A percentile compares a stretch with the other conserved stretches of the same genome.
phyloP scores from a whole-genome alignment of 352 stramenopile genomes.

The Phytophthora citrophthora region DNA sequence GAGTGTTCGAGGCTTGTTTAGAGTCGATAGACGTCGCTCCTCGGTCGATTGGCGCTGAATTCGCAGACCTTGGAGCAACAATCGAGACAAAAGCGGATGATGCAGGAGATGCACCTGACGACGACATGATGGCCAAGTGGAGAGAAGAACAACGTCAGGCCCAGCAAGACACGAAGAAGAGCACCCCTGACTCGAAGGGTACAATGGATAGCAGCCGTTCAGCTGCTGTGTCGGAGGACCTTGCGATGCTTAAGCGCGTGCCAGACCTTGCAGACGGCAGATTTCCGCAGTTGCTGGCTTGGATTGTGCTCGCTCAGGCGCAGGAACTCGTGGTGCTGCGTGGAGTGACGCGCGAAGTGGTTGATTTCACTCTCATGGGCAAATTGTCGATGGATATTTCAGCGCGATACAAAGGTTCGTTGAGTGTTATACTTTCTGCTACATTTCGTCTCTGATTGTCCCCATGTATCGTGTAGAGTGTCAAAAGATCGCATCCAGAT shows the following conservation, averaged over 20 bases:
- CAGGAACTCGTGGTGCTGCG: slow-evolving; percentile 74
- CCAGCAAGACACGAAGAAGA: slow-evolving; percentile 10
- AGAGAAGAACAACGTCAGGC: slow-evolving; percentile 51
- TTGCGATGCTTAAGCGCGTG: slow-evolving; percentile 52
- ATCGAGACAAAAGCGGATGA: slow-evolving; percentile 5
- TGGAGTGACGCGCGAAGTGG: slow-evolving; percentile 59
- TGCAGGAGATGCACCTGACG: slow-evolving; percentile 19
- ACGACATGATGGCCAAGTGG: slow-evolving; percentile 64
- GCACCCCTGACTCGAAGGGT: slow-evolving; percentile 1
- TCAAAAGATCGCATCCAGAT: slow-evolving; percentile 32
- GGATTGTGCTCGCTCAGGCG: slow-evolving; percentile 65
- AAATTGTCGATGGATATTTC: slow-evolving; percentile 69
- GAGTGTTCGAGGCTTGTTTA: slow-evolving; percentile 61
- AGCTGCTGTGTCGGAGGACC: slow-evolving; percentile 18
- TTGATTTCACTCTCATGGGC: slow-evolving; percentile 73
- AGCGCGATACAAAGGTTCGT: slow-evolving; percentile 50
- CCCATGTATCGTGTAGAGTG: slow-evolving; percentile 25
- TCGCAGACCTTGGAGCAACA: slow-evolving; percentile 38
- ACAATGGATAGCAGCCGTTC: background rate
- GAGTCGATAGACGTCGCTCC: slow-evolving; percentile 43
- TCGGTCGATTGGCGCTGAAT: slow-evolving; percentile 37
- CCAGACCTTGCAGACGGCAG: slow-evolving; percentile 58
- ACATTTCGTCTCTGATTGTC: too few species aligned
- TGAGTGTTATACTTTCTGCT: background rate
- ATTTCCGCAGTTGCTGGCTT: slow-evolving; percentile 58